Evolutionary conservation across 495 filamentous ascomycete species (phyloP), one percentile per base, ranked within the genome.

Genomic region (Coniosporium apollinis): DNA sequence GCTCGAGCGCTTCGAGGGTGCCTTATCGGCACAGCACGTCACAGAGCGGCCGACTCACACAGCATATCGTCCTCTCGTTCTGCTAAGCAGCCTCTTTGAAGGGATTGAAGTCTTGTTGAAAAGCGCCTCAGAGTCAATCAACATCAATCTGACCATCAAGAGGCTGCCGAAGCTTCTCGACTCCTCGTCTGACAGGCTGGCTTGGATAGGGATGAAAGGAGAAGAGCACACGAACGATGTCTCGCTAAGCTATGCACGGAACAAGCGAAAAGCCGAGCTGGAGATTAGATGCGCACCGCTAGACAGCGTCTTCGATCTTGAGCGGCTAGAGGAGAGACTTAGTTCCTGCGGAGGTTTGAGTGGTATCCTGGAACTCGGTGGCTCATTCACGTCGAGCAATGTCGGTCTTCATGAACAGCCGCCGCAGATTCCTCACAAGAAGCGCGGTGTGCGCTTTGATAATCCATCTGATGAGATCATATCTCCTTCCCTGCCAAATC

Each of bases 281-380:
- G 70, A 79, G n/a, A 46, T 93, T n/a, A 67, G 65, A n/a, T 92
- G 85, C 2, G 63, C 89, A 10, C 84, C 87, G 2, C 53, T 96
- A 1, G 72, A 77, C 36, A 39, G 96, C 4, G 69, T 69, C 38
- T 50, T 96, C 19, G 81, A 96, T 55, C 61, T 94, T 8, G 76
- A 76, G 41, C 72, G 68, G 25, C 48, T 96, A 9, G 91, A 99
- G 43, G 87, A 93, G 34, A 79, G 78, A 3, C 69, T 96, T 34
- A 69, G 72, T 20, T 85, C 81, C 66, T 81, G 94, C 49, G 91
- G 89, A 11, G 91, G 91, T 0, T 60, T 99, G 14, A 94, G 87
- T 49, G 83, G 83, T 41, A 79, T 99, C 29, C 58, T 99, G 20
- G 87, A 85, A 42, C 69, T 92, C 42, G 76, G 84, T 33, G 82